Evolutionary conservation across 2,329 filamentous ascomycete genomes (phyloP).

Genomic region (Fusarium austroafricanum): DNA sequence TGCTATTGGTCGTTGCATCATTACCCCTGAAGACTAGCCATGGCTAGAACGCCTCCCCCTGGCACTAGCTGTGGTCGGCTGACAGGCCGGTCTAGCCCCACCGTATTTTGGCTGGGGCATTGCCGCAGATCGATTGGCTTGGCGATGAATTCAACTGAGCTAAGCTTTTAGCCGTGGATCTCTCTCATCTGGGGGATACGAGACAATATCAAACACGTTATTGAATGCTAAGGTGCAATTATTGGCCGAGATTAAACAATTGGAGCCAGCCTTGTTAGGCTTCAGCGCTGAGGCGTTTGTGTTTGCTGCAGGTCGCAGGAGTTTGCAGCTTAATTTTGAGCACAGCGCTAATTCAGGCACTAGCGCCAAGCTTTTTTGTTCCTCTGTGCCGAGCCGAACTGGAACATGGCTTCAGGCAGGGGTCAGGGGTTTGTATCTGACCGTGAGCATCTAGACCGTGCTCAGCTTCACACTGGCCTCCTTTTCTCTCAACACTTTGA

Average conservation of each 20-base stretch:
- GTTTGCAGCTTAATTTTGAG: background rate
- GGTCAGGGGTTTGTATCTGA: background rate
- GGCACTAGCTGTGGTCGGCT: background rate
- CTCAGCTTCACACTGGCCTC: no score
- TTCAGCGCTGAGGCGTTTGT: background rate
- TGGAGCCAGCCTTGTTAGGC: background rate
- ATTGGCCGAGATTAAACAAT: background rate
- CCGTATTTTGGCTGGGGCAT: background rate
- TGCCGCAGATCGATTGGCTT: conserved; percentile 8
- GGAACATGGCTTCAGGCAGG: background rate
- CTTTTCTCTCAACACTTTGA: no score
- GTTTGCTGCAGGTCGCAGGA: background rate
- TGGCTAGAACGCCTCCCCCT: conserved; percentile 4
- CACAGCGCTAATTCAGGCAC: conserved; percentile 8
- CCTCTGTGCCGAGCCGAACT: background rate
- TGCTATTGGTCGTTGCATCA: background rate
- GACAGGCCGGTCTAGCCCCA: background rate
- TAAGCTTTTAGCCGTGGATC: background rate
- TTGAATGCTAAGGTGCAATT: background rate
- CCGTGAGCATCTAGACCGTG: background rate
- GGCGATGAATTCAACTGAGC: conserved; percentile 2
- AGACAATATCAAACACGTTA: background rate
- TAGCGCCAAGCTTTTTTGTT: background rate
- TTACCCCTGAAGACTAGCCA: background rate
- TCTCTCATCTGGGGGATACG: conserved; percentile 3